Evolutionary conservation across 768 basidiomycete species (phyloP), one percentile per base, ranked within the genome.

Genomic region (Cystofilobasidium macerans): DNA sequence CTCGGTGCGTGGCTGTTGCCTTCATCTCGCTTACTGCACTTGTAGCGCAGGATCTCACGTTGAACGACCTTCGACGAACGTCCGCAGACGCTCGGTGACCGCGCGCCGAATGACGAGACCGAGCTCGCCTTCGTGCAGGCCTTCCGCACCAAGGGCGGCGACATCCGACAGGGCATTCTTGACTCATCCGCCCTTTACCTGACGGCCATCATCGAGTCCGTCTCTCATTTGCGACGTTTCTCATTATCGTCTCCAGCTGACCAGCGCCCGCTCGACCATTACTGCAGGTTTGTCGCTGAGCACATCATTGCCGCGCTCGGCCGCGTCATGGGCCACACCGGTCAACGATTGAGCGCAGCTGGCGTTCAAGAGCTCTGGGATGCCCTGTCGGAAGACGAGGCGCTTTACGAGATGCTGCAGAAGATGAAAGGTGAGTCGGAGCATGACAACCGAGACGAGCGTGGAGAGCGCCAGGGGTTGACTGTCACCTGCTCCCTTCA

Each of bases 181-280:
- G 61, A 62, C 35, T 54, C 67, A 8, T 61, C 67, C 1, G 67
- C 67, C 1, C 51, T 68, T 1, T 68, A 68, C n/a, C 57, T 68
- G 22, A 68, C 67, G 3, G 67, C 67, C 18, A 62, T 68, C 54
- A 36, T 68, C 61, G 67, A 68, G 67, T 68, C 33, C 45, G 59
- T 54, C 6, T 22, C 20, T 38, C 20, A 3, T 2, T 24, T 48
- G 24, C 30, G 9, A n/a, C 43, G 24, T 35, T 35, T 24, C 28
- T 28, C 24, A 22, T 43, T 43, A n/a, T 57, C 43, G 3, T 43
- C 1, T 26, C n/a, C 36, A 16, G 13, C 45, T 24, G 45, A 48
- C n/a, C n/a, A 48, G 20, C 16, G 45, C 13, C 24, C 45, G 45
- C 16, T 42, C n/a, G 8, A 13, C 0, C 12, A 30, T 5, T 3